Conservation (phyloP, 164 flowering plant genomes). For the Chimonanthus praecox region DNA sequence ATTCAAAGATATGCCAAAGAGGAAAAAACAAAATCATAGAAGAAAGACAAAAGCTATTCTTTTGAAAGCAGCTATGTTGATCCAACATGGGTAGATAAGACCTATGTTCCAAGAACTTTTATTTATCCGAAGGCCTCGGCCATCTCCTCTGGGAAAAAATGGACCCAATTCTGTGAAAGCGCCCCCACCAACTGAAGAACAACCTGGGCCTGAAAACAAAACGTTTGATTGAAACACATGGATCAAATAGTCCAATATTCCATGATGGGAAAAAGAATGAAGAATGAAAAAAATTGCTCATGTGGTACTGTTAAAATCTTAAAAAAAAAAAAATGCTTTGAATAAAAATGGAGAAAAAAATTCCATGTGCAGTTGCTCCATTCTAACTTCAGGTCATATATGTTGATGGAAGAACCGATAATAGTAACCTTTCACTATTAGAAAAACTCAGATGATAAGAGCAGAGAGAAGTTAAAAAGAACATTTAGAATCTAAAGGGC, state of each 20-base stretch:
- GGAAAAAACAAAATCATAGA: background rate
- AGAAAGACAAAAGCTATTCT: background rate
- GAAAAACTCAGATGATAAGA: background rate
- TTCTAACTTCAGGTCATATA: no score
- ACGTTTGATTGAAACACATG: background rate
- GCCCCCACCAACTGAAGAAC: conserved; percentile 96
- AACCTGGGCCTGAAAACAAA: conserved; percentile 78
- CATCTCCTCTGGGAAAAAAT: conserved; percentile 86
- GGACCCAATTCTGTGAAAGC: conserved; percentile 98
- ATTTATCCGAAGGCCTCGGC: conserved; percentile 75
- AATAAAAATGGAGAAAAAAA: no score
- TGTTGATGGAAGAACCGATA: no score
- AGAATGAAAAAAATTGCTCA: no score
- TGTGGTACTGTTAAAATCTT: no score
- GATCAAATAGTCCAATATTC: background rate
- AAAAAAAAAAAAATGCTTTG: no score
- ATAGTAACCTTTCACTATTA: no score
- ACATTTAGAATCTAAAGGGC: background rate
- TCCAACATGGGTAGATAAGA: conserved; percentile 8
- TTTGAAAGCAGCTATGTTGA: background rate
- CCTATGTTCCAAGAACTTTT: conserved; percentile 91
- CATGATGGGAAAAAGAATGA: background rate
- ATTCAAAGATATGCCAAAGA: background rate
- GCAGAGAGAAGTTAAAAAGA: background rate
- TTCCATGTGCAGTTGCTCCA: no score